These are phyloP conservation scores for Penicillium canariense DNA, from an alignment of 495 filamentous ascomycete genomes.

Conservation along the genomic window DNA sequence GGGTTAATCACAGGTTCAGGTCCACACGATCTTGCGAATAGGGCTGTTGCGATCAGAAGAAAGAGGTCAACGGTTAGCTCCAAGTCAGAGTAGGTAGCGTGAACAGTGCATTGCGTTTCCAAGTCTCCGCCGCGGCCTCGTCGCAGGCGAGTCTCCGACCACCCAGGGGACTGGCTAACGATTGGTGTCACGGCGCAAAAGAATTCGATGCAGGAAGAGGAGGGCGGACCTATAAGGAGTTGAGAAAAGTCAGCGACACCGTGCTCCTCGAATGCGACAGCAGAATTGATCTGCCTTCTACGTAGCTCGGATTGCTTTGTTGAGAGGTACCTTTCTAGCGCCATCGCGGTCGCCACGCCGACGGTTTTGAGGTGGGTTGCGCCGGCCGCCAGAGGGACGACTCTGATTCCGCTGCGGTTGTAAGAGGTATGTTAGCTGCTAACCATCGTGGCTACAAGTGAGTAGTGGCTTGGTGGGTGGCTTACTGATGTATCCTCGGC, in stretches of 20 bases:
- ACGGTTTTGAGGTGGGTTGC: slow-evolving; percentile 50
- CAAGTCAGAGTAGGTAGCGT: slow-evolving; percentile 48
- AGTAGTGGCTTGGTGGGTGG: neutral
- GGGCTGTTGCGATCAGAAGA: slow-evolving; percentile 52
- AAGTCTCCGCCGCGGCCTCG: slow-evolving; percentile 32
- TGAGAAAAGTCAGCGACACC: slow-evolving; percentile 30
- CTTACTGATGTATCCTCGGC: slow-evolving; percentile 70
- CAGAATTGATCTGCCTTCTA: neutral
- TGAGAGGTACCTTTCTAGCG: slow-evolving; percentile 70
- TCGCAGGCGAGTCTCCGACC: slow-evolving; percentile 32
- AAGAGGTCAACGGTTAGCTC: slow-evolving; percentile 54
- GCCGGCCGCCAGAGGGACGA: slow-evolving; percentile 49
- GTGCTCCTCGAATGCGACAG: neutral
- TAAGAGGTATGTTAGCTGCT: slow-evolving; percentile 11
- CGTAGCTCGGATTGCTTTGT: neutral
- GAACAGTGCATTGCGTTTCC: slow-evolving; percentile 37
- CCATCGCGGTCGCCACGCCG: slow-evolving; percentile 61
- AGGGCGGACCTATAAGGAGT: slow-evolving; percentile 40
- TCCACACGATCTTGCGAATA: slow-evolving; percentile 53
- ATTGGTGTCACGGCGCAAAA: slow-evolving; percentile 39
- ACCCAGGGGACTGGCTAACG: slow-evolving; percentile 35
- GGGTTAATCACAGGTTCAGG: slow-evolving; percentile 50
- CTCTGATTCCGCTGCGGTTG: slow-evolving; percentile 31
- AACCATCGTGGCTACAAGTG: neutral
- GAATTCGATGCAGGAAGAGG: slow-evolving; percentile 38